Evolutionary conservation across 2,329 filamentous ascomycete genomes (phyloP), one percentile per base, ranked within the genome.

Genomic region (Elsinoe australis): DNA sequence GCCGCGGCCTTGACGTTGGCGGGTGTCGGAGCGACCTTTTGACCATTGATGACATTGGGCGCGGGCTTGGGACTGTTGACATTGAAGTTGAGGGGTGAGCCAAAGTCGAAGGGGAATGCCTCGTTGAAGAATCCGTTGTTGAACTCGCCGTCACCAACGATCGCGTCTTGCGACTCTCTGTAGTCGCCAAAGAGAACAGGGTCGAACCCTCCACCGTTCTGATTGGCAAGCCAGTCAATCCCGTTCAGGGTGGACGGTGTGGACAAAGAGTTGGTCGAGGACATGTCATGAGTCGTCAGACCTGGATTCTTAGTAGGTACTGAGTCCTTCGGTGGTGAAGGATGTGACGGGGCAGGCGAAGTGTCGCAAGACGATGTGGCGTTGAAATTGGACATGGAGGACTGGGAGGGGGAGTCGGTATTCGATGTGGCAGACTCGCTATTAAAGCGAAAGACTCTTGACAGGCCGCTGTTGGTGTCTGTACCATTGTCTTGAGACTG

Each of bases 181-280:
- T 95, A 96, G 57, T 88, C 86, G 47, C 85, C 86, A 64, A 95
- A 96, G 3, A 96, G 73, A 49, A 92, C 81, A 0, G 92, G 90
- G 53, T 96, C 89, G 59, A 96, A 95, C 54, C 85, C 80, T 49
- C 86, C 86, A 50, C 83, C 82, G 58, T 88, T 90, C 62, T 94
- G 85, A 58, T 83, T 82, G 31, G 81, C 76, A 42, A 92, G 71
- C 78, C 83, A 89, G 62, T 86, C 82, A 57, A 87, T 73, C 56
- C 78, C 77, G 56, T 70, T 73, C 51, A 71, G 65, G 53, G 74
- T 76, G 75, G 56, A 82, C 58, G 0, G 75, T 41, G 36, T 51
- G 76, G 53, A 83, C 80, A 32, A 31, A 34, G 78, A 61, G 81
- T 22, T n/a, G 10, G 15, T 15, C 31, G 17, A n/a, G n/a, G n/a